Conservation (phyloP, 2,329 filamentous ascomycete species). For the Triangularia verruculosa region DNA sequence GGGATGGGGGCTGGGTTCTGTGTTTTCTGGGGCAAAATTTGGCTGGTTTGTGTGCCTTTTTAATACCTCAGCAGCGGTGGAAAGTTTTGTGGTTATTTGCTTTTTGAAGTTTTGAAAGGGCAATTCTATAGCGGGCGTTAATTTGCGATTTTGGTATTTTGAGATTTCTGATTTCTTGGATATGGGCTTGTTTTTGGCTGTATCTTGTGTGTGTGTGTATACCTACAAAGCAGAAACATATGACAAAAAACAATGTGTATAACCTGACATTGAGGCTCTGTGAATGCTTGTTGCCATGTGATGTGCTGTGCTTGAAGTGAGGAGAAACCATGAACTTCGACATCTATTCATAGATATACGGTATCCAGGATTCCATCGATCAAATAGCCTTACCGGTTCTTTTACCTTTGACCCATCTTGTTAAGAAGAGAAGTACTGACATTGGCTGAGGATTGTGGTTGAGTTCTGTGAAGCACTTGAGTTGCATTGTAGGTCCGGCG, state of each 20-base stretch:
- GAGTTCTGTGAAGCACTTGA: too few species aligned
- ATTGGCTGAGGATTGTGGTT: too few species aligned
- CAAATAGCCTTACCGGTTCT: too few species aligned
- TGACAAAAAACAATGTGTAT: too few species aligned
- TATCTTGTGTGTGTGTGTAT: not conserved
- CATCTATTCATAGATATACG: too few species aligned
- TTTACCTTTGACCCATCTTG: too few species aligned
- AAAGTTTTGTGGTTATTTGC: not conserved
- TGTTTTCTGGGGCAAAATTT: not conserved
- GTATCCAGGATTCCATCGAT: too few species aligned
- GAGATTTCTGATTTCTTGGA: not conserved
- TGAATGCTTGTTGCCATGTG: not conserved
- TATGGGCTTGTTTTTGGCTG: not conserved
- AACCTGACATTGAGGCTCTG: not conserved
- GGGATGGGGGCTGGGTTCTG: not conserved
- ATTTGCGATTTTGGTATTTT: not conserved
- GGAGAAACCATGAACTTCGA: not conserved
- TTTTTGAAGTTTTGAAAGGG: not conserved
- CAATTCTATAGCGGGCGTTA: not conserved
- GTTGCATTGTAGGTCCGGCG: too few species aligned
- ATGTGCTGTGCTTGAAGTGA: not conserved
- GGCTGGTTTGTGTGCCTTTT: not conserved
- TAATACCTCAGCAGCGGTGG: not conserved
- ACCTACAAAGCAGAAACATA: too few species aligned
- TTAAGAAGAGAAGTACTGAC: too few species aligned